Evolutionary conservation across 139 green algal species (phyloP).

Genomic region (Chlamydomonas asymmetrica): DNA sequence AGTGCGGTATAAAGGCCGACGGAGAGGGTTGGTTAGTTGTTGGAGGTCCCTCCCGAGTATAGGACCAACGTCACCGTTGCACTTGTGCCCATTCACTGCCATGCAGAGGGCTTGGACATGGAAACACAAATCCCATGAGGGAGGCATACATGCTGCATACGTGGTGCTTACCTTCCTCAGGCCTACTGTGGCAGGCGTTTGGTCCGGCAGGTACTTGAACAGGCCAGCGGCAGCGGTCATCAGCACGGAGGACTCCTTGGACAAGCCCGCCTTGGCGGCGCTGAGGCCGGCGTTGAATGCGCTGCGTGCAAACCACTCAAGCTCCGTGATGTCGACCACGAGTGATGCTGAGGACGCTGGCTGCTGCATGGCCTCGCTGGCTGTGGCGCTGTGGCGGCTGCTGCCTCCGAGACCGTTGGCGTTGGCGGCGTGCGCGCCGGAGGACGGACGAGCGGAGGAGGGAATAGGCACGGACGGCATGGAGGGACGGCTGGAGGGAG

Average conservation of each 20-base stretch:
- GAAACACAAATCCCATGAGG: neutral
- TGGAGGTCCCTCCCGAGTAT: neutral
- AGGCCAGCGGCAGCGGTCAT: neutral
- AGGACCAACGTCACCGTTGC: no score
- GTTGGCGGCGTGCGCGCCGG: neutral
- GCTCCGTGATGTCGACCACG: no score
- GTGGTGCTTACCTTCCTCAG: neutral
- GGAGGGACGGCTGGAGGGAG: no score
- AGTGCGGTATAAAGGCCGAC: neutral
- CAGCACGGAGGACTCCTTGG: no score
- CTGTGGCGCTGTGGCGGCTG: no score
- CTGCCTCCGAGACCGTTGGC: neutral
- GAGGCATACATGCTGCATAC: neutral
- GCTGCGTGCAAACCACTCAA: conserved; percentile 29
- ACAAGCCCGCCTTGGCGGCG: conserved; percentile 1
- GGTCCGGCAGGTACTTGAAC: no score
- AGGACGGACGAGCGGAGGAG: neutral
- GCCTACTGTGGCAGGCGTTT: neutral
- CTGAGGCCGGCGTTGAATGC: conserved; percentile 13
- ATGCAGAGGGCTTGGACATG: neutral
- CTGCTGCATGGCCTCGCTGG: conserved; percentile 1
- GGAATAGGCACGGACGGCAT: neutral
- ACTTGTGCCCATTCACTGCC: neutral
- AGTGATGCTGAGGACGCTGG: no score
- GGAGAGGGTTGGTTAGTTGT: neutral